Evolutionary conservation across 2,329 filamentous ascomycete species (phyloP).

Genomic region (Camptophora hylomeconis): DNA sequence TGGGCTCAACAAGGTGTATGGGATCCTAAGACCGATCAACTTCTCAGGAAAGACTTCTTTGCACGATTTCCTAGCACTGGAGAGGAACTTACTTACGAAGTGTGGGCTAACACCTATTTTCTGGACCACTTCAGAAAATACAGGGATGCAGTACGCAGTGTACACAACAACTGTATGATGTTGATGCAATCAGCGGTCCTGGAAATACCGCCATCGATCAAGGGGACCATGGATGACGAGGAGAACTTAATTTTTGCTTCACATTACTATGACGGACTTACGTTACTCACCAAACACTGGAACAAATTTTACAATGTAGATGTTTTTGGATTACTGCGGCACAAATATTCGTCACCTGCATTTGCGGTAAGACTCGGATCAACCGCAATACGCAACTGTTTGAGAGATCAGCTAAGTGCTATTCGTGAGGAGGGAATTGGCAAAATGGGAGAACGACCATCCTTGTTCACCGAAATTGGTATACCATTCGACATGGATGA

Average conservation of each 20-base stretch:
- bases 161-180: conserved; percentile 73
- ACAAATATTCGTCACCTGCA: conserved; percentile 74
- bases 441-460: conserved; percentile 76
- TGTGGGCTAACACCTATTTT: conserved; percentile 85
- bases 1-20: conserved; percentile 97
- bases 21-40: conserved; percentile 64
- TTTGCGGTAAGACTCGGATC: conserved; percentile 91
- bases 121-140: conserved; percentile 74
- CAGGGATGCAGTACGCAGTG: conserved; percentile 55
- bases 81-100: conserved; percentile 61
- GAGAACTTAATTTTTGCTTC: conserved; percentile 82
- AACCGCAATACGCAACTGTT: conserved; percentile 84
- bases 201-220: conserved; percentile 79
- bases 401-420: conserved; percentile 72
- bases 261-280: conserved; percentile 95
- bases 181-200: conserved; percentile 85
- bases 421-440: conserved; percentile 80
- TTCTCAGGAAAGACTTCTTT: conserved; percentile 82
- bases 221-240: conserved; percentile 79
- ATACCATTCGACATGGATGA: conserved; percentile 99
- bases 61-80: conserved; percentile 62
- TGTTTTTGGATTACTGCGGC: conserved; percentile 79
- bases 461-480: conserved; percentile 85
- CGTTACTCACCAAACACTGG: conserved; percentile 96
- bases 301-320: conserved; percentile 96